Evolutionary conservation across 495 filamentous ascomycete species (phyloP).

Genomic region (Xylaria acuta): DNA sequence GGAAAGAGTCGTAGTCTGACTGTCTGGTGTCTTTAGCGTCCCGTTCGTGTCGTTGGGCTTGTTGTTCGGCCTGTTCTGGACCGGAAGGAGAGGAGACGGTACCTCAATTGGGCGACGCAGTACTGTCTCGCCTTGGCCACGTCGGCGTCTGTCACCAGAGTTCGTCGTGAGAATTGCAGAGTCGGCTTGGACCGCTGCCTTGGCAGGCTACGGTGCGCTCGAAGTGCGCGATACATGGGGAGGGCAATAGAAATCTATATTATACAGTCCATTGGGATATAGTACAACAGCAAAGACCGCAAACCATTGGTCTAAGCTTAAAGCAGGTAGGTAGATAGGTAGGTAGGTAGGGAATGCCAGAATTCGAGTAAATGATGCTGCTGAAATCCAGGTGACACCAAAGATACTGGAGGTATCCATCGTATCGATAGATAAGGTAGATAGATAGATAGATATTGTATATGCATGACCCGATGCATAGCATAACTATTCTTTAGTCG

Average conservation of each 20-base stretch:
- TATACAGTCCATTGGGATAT: conserved; percentile 29
- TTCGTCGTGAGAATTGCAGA: conserved; percentile 30
- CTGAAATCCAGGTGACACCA: conserved; percentile 5
- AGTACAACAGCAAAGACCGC: background rate
- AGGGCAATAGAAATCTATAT: conserved; percentile 25
- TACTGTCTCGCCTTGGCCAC: conserved; percentile 56
- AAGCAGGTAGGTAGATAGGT: too few species aligned
- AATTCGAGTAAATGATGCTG: background rate
- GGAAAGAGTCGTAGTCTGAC: conserved; percentile 85
- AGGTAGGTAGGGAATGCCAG: background rate
- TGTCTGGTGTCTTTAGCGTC: conserved; percentile 57
- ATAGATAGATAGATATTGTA: background rate
- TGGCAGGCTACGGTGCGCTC: conserved; percentile 31
- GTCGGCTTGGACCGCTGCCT: conserved; percentile 22
- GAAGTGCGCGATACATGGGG: conserved; percentile 38
- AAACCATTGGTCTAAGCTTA: background rate
- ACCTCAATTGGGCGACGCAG: conserved; percentile 56
- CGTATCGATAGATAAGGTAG: too few species aligned
- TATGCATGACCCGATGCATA: background rate
- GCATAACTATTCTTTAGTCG: too few species aligned
- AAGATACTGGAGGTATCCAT: too few species aligned
- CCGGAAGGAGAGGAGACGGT: conserved; percentile 4
- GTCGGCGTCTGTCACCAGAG: conserved; percentile 45
- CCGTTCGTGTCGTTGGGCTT: background rate
- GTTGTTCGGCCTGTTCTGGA: background rate